Evolutionary conservation across 192 early-diverging fungal genomes (phyloP).

Genomic region (Mortierella antarctica): DNA sequence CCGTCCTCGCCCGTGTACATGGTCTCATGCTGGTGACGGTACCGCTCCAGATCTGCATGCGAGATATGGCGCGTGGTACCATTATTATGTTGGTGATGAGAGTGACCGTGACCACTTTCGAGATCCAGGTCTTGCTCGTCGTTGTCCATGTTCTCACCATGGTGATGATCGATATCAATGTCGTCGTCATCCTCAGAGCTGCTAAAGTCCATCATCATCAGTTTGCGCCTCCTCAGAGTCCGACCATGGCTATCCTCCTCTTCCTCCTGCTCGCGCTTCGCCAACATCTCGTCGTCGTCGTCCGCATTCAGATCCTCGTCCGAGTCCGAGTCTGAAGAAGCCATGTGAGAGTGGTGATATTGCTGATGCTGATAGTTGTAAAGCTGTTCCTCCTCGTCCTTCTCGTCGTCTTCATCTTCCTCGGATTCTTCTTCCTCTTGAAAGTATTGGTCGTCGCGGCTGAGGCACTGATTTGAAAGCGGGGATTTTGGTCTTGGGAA

Average conservation of each 20-base stretch:
- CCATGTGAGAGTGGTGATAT: conserved; percentile 21
- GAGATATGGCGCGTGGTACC: conserved; percentile 10
- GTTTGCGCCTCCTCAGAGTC: conserved; percentile 35
- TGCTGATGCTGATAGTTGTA: conserved; percentile 16
- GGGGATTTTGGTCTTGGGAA: conserved; percentile 63
- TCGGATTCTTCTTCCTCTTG: conserved; percentile 7
- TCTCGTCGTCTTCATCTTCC: conserved; percentile 33
- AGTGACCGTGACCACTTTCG: conserved; percentile 23
- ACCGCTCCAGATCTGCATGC: conserved; percentile 33
- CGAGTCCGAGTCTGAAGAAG: conserved; percentile 27
- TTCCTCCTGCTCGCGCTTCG: conserved; percentile 34
- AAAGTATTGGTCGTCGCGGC: conserved; percentile 21
- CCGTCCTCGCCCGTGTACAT: conserved; percentile 16
- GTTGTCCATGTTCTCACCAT: conserved; percentile 23
- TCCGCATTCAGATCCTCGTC: conserved; percentile 21
- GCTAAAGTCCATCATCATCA: conserved; percentile 52
- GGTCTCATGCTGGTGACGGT: conserved; percentile 43
- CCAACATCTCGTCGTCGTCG: conserved; percentile 28
- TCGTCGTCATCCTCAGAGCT: conserved; percentile 40
- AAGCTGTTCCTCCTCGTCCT: conserved; percentile 33
- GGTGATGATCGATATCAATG: conserved; percentile 13
- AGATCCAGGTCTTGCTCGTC: conserved; percentile 42
- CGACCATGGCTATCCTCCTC: conserved; percentile 31
- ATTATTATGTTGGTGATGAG: background rate
- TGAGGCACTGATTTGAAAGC: conserved; percentile 36